phyloP scores from a whole-genome alignment of 345 rosid species.

The Angophora floribunda region DNA sequence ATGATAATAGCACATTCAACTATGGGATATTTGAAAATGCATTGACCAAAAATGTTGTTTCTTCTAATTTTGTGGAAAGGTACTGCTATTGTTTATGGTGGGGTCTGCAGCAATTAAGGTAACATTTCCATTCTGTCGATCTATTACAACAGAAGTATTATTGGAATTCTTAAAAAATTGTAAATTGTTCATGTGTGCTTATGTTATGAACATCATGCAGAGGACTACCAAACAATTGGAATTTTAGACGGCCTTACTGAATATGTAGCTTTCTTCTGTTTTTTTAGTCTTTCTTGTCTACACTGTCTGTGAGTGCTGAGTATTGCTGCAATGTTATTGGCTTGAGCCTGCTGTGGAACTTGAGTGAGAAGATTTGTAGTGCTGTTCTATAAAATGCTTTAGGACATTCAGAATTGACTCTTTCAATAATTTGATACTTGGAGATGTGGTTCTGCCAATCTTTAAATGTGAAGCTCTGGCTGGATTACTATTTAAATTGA shows the following conservation, averaged over 20 bases:
- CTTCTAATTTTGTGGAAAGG: conserved; percentile 49
- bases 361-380: neutral
- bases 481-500: neutral
- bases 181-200: neutral
- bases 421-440: neutral
- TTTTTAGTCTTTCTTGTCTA: neutral
- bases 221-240: neutral
- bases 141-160: neutral
- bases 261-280: neutral
- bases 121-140: neutral
- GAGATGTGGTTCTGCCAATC: neutral
- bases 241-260: neutral
- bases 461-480: neutral
- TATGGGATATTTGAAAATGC: conserved; percentile 73
- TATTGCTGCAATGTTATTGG: neutral
- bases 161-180: neutral
- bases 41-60: conserved; percentile 46
- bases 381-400: neutral
- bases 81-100: conserved; percentile 92
- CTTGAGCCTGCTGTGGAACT: neutral
- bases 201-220: neutral
- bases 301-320: neutral
- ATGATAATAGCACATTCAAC: conserved; percentile 23
- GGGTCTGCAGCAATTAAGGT: conserved; percentile 93
- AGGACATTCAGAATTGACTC: neutral